These are phyloP conservation scores for Scheffersomyces segobiensis DNA, from an alignment of 1,139 yeast species.

Conservation along the genomic window DNA sequence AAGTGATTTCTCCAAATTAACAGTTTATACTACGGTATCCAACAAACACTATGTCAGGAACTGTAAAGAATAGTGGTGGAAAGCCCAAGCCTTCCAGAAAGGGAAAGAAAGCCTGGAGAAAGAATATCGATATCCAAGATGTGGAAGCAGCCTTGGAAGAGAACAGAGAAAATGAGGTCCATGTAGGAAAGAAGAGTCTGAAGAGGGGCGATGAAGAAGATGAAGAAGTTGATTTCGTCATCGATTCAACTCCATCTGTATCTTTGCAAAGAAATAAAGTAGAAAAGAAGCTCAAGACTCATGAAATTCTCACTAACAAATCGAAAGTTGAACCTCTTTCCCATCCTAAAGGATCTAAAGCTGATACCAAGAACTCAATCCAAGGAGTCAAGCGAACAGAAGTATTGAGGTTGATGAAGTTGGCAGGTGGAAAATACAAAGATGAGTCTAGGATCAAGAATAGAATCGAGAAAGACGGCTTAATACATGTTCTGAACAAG, in stretches of 20 bases:
- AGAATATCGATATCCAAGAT: slow-evolving; percentile 84
- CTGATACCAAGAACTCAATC: slow-evolving; percentile 35
- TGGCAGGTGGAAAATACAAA: slow-evolving; percentile 71
- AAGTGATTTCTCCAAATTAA: no score
- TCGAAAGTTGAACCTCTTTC: slow-evolving; percentile 75
- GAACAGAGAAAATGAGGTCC: slow-evolving; percentile 64
- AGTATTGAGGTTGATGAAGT: slow-evolving; percentile 65
- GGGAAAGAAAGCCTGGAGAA: slow-evolving; percentile 95
- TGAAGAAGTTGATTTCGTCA: slow-evolving; percentile 61
- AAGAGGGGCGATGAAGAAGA: slow-evolving; percentile 39
- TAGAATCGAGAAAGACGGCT: slow-evolving; percentile 61
- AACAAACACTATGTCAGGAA: background rate
- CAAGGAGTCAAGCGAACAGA: slow-evolving; percentile 73
- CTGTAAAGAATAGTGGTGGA: slow-evolving; percentile 2
- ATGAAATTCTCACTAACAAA: slow-evolving; percentile 72
- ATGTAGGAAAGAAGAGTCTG: slow-evolving; percentile 51
- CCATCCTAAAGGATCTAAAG: slow-evolving; percentile 28
- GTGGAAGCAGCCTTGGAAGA: slow-evolving; percentile 71
- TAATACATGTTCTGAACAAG: slow-evolving; percentile 48
- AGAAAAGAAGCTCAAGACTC: slow-evolving; percentile 59
- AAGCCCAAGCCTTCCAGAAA: slow-evolving; percentile 72
- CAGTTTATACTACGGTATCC: no score
- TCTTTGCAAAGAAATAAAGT: slow-evolving; percentile 21
- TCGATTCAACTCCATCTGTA: slow-evolving; percentile 44
- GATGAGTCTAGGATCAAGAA: slow-evolving; percentile 53